These are phyloP conservation scores for Pseudozyma sp. DNA, from an alignment of 1,284 basidiomycete species.

Conservation along the genomic window DNA sequence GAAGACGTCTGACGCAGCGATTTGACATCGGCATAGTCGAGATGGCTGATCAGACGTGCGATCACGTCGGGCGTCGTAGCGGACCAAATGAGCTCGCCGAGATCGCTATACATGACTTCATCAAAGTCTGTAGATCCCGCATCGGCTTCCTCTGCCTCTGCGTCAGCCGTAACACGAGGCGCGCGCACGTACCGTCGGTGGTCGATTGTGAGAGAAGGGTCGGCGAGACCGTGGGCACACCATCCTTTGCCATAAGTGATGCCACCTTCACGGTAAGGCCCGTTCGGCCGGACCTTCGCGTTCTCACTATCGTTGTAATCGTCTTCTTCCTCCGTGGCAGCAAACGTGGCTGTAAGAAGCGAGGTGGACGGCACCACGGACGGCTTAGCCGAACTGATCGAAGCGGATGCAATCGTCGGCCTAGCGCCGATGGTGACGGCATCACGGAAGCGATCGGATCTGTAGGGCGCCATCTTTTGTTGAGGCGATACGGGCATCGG, in stretches of 20 bases:
- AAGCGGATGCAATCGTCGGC: background rate
- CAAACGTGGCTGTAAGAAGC: constrained; percentile 24
- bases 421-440: constrained; percentile 31
- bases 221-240: constrained; percentile 55
- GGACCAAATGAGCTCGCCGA: constrained; percentile 59
- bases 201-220: constrained; percentile 37
- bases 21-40: constrained; percentile 64
- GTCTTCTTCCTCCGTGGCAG: constrained; percentile 19
- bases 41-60: constrained; percentile 43
- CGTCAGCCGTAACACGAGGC: constrained; percentile 2
- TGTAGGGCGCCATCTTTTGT: constrained; percentile 26
- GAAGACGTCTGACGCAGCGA: constrained; percentile 57
- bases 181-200: constrained; percentile 42
- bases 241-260: constrained; percentile 56
- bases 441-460: constrained; percentile 30
- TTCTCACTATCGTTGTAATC: constrained; percentile 5
- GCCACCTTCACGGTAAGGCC: constrained; percentile 53
- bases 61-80: constrained; percentile 57
- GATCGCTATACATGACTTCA: constrained; percentile 52
- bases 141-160: background rate
- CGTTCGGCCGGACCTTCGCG: constrained; percentile 42
- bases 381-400: background rate
- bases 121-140: constrained; percentile 13
- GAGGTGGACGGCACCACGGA: constrained; percentile 15
- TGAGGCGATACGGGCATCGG: constrained; percentile 6